Evolutionary conservation across 1,284 basidiomycete species (phyloP), one percentile per base, ranked within the genome.

Genomic region (Microbotryum lychnidis-dioicae): DNA sequence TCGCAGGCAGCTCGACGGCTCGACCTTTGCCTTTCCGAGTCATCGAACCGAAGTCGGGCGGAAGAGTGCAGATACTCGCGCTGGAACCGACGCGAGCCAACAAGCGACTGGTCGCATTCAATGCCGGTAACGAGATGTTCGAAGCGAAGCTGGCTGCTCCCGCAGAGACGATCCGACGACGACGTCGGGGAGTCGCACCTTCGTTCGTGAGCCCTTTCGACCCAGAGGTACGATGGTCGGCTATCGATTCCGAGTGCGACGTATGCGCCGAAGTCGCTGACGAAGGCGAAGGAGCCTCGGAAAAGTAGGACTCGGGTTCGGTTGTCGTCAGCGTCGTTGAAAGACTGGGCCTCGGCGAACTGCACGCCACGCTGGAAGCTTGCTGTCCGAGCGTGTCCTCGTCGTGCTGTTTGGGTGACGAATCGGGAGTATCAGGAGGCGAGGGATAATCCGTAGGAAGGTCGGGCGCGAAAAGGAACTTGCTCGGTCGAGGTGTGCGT

Each of bases 51-150:
- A 69, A 63, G 37, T 67, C 61, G 18, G 67, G 61, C 8, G 67
- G 67, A 0, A 64, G 54, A 6, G 65, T 69, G 25, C 56, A 62
- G 10, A 69, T 37, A 54, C 65, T 64, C 37, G 62, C 57, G 12
- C 47, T 54, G 14, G 42, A 54, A n/a, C 56, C 25, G n/a, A 59
- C 60, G n/a, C 64, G 56, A 4, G 48, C 18, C 18, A 66, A 49
- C 7, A 60, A 50, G 12, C 21, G 33, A n/a, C 23, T 50, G 9
- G 31, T n/a, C 51, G 20, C 51, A 9, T 27, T 23, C 27, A 25
- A 42, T 6, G 37, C 37, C 10, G 37, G 37, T 18, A 67, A 25
- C 18, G 60, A 51, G 57, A 54, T 33, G 59, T 52, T n/a, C 14
- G 51, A 53, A 58, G 60, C 37, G 37, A 42, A 42, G 16, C 37